These are phyloP conservation scores for Neurospora crassa DNA, from an alignment of 2,329 filamentous ascomycete genomes.

Conservation along the genomic window DNA sequence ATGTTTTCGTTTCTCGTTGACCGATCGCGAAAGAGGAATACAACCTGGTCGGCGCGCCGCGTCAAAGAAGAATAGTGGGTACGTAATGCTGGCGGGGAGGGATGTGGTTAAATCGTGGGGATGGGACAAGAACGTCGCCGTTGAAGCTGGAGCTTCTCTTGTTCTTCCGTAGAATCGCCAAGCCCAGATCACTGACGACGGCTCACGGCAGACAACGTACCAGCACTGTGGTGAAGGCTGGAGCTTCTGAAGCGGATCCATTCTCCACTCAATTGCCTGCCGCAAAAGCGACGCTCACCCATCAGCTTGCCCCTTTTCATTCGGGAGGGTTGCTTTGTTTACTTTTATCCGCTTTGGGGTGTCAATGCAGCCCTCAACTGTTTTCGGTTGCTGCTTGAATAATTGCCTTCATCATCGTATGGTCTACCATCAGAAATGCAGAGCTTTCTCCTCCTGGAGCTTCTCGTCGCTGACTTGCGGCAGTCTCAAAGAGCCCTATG, in stretches of 20 bases:
- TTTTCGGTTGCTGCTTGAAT: not conserved
- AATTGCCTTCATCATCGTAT: not conserved
- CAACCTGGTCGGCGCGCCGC: not conserved
- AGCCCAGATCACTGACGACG: not conserved
- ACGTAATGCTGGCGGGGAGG: not conserved
- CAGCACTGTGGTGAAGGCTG: not conserved
- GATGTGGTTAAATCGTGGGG: not conserved
- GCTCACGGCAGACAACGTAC: not conserved
- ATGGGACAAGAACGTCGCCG: not conserved
- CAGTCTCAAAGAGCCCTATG: not conserved
- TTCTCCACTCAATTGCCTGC: not conserved
- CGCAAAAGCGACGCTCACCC: not conserved
- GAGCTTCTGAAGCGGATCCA: not conserved
- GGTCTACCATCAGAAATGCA: not conserved
- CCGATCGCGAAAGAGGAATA: not conserved
- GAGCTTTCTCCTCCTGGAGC: not conserved
- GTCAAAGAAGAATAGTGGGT: not conserved
- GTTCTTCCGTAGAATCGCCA: not conserved
- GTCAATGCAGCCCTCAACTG: not conserved
- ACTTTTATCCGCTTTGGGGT: not conserved
- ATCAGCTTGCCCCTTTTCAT: not conserved
- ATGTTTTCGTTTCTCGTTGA: not conserved
- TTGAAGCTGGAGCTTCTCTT: not conserved
- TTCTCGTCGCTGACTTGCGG: not conserved
- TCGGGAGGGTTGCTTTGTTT: not conserved